These are phyloP conservation scores for Xerocomus alliaceus DNA, from an alignment of 1,284 basidiomycete genomes.

Conservation along the genomic window DNA sequence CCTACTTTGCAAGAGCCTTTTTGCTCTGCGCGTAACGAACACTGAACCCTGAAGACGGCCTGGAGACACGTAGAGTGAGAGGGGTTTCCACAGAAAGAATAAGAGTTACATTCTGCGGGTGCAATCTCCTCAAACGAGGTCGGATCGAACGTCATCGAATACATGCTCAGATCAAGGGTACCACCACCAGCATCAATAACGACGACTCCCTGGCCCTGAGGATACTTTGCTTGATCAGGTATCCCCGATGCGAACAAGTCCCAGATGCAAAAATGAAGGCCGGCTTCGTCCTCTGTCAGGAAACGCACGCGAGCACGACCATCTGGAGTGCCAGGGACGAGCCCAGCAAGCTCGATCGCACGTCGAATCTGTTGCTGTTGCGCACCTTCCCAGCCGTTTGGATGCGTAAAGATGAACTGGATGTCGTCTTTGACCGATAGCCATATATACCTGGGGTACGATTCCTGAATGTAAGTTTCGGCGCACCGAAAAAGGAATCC, in stretches of 20 bases:
- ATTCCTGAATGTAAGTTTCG: conserved; percentile 52
- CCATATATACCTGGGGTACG: conserved; percentile 52
- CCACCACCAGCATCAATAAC: conserved; percentile 63
- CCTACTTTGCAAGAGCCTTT: conserved; percentile 43
- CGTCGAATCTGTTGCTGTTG: conserved; percentile 47
- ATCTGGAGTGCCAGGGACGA: conserved; percentile 31
- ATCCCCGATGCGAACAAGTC: conserved; percentile 42
- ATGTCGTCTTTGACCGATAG: conserved; percentile 36
- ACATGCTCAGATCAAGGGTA: conserved; percentile 60
- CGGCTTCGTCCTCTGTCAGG: conserved; percentile 57
- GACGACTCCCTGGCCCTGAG: conserved; percentile 48
- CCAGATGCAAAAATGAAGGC: conserved; percentile 52
- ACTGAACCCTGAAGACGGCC: conserved; percentile 42
- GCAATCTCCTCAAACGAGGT: conserved; percentile 45
- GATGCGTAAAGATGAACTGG: conserved; percentile 48
- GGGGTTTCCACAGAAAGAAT: conserved; percentile 36
- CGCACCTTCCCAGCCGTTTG: conserved; percentile 50
- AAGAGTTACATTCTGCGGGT: conserved; percentile 44
- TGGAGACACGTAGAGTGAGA: conserved; percentile 44
- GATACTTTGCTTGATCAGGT: conserved; percentile 8
- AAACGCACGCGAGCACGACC: conserved; percentile 46
- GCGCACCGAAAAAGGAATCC: conserved; percentile 54
- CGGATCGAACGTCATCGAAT: conserved; percentile 39
- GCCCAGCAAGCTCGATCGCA: conserved; percentile 41
- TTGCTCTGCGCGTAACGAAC: conserved; percentile 51